Evolutionary conservation across 179 eudicot species (phyloP).

Genomic region (Beta lomatogona): DNA sequence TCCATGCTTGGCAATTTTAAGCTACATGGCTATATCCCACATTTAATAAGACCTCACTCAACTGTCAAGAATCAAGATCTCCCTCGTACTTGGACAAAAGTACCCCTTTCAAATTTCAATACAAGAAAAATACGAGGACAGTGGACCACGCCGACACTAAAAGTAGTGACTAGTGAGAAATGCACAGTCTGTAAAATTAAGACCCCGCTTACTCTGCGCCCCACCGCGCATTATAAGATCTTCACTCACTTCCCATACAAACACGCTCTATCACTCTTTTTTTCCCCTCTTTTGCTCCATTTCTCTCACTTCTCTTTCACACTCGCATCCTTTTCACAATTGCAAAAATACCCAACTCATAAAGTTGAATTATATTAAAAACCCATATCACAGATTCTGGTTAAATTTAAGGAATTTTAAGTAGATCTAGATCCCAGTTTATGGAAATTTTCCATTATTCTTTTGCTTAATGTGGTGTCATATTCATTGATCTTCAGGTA

Average conservation of each 20-base stretch:
- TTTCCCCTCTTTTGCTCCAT: neutral
- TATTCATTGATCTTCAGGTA: slow-evolving; percentile 30
- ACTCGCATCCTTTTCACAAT: slow-evolving; percentile 1
- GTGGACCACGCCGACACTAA: slow-evolving; percentile 25
- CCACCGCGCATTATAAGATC: slow-evolving; percentile 29
- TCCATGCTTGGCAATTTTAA: too few species aligned
- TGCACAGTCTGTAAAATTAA: neutral
- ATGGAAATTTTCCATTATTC: neutral
- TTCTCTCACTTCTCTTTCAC: neutral
- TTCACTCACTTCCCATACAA: slow-evolving; percentile 9
- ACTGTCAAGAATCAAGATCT: too few species aligned
- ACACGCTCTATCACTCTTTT: slow-evolving; percentile 23
- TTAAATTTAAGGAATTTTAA: neutral
- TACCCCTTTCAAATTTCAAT: slow-evolving; percentile 2
- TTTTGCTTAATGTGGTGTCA: slow-evolving; percentile 7
- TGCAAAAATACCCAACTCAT: neutral
- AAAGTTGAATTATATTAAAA: too few species aligned
- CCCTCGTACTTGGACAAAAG: neutral
- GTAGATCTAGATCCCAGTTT: slow-evolving; percentile 23
- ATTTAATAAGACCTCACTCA: too few species aligned
- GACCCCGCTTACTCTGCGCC: slow-evolving; percentile 9
- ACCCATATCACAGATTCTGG: neutral
- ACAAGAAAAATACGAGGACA: neutral
- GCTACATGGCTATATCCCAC: too few species aligned
- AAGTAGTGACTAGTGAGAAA: neutral